A percentile compares a stretch with the other conserved stretches of the same genome.
Evolutionary conservation across 768 basidiomycete genomes (phyloP).

Genomic region (Tephrocybe rancida): DNA sequence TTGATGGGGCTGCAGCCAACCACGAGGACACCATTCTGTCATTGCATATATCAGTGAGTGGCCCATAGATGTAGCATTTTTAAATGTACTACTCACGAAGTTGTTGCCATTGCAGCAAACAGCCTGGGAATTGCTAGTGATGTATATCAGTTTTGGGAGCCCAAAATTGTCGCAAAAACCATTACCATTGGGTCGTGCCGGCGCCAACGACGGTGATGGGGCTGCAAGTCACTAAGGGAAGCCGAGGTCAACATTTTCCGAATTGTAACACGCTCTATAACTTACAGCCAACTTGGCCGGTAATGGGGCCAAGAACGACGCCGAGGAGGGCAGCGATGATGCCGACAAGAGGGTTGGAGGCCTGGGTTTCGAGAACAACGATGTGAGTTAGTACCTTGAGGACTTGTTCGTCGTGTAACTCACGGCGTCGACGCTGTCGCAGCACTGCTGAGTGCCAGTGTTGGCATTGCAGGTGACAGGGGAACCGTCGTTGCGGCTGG

Average conservation of each 20-base stretch:
- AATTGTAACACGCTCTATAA: background rate
- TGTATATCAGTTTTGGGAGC: background rate
- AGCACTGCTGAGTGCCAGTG: too few relatives aligned
- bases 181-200: constrained; percentile 8
- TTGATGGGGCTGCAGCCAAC: constrained; percentile 21
- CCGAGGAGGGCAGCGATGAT: constrained; percentile 14
- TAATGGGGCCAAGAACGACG: constrained; percentile 5
- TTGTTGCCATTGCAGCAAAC: constrained; percentile 21
- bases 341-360: background rate
- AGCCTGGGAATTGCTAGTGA: constrained; percentile 12
- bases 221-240: constrained; percentile 17
- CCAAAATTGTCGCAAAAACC: too few relatives aligned
- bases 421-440: background rate
- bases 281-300: constrained; percentile 17
- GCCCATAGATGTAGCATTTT: background rate
- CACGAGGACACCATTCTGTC: constrained; percentile 16
- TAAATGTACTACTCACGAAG: constrained; percentile 14
- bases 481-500: constrained; percentile 6
- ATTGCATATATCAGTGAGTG: background rate
- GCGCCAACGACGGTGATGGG: constrained; percentile 7
- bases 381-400: background rate
- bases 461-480: too few relatives aligned
- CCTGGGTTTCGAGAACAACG: constrained; percentile 5
- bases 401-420: background rate
- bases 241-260: background rate